These are phyloP conservation scores for Solanum chacoense DNA, from an alignment of 305 asterid species.

Conservation along the genomic window DNA sequence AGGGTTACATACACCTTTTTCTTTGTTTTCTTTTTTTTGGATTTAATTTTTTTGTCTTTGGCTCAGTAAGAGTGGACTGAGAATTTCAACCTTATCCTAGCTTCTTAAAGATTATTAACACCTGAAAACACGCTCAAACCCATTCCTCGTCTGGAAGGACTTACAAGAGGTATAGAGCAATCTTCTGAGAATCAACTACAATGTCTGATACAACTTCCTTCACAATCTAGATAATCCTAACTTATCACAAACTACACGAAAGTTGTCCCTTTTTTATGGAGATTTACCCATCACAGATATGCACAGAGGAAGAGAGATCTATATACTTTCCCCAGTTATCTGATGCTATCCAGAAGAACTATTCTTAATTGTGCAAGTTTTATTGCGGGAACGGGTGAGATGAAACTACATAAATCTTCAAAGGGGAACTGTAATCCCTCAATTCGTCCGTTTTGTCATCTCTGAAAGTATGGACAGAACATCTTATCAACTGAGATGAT, in stretches of 20 bases:
- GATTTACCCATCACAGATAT: no score
- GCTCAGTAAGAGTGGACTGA: neutral
- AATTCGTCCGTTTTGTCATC: neutral
- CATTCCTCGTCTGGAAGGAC: neutral
- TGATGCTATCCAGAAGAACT: neutral
- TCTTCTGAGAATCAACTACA: constrained; percentile 23
- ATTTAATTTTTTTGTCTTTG: neutral
- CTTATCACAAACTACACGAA: neutral
- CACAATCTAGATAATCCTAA: constrained; percentile 10
- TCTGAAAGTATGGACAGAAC: neutral
- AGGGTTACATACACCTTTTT: neutral
- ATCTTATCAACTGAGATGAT: neutral
- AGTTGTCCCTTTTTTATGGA: no score
- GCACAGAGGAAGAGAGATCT: neutral
- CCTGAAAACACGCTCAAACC: constrained; percentile 15
- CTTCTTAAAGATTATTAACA: neutral
- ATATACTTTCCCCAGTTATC: neutral
- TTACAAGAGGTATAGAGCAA: neutral
- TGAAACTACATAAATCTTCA: neutral
- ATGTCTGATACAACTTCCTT: constrained; percentile 3
- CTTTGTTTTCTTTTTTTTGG: neutral
- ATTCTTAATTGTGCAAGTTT: neutral
- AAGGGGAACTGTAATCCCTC: neutral
- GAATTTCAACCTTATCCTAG: neutral
- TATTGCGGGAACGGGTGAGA: neutral